Evolutionary conservation across 177 flowering plant species (phyloP), one percentile per base, ranked within the genome.

Genomic region (Vitis hybrid): DNA sequence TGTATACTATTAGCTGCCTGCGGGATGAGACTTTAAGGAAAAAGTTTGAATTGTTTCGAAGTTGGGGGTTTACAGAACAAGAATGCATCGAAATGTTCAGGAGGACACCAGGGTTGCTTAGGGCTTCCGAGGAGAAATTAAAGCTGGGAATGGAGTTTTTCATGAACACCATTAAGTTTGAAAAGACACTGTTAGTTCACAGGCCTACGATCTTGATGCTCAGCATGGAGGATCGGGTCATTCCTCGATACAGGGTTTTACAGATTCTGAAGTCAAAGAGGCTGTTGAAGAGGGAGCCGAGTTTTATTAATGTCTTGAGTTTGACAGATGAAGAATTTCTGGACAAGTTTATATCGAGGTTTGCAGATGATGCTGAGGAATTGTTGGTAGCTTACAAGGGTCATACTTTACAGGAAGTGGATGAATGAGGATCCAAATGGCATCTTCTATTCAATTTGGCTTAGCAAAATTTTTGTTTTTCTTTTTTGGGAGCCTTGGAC

Each of bases 201-300:
- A n/a, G 27, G 5, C 89, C 87, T 0, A 11, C 30, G 0, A 52
- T 19, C 59, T 73, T 86, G 68, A 73, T 81, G 86, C 10, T 24
- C 46, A 78, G 83, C 46, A 27, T 86, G 50, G 80, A 79, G 65
- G 65, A 73, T 14, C 75, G 87, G 57, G 77, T 81, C 65, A 60
- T 84, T 62, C 87, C 87, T 46, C 59, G 89, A 13, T 76, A 68
- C 64, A 72, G 18, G 27, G 85, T 86, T 69, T 11, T 81, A 19
- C 59, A 76, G 67, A 60, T 84, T 65, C 15, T 86, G 49, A 78
- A 70, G 72, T 78, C 81, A 15, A 84, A 78, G 73, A 60, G 35
- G 68, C 48, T 84, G 58, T 32, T 80, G 62, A 78, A 66, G 73
- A 79, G 65, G 72, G 55, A 58, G 27, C 73, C 69, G 1, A 78